Evolutionary conservation across 208 protist species (phyloP), one percentile per base, ranked within the genome.

Genomic region (Trypanosoma conorhini): DNA sequence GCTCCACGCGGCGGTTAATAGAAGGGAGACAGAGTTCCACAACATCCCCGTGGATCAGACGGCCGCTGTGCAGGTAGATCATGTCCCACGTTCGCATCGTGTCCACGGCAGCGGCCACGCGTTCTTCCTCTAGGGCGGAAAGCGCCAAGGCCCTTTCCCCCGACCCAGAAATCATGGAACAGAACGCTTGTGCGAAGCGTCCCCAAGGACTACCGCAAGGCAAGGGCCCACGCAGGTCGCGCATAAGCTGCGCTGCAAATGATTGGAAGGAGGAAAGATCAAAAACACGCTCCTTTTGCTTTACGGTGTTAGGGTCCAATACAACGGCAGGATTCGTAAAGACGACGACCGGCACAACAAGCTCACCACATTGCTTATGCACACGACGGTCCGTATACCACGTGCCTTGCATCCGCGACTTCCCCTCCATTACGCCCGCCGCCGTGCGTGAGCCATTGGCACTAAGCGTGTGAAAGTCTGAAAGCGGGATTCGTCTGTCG

Each of bases 31-130:
- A 63, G 15, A 96, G 72, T 30, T 67, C 62, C 31, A 76, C 71
- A 22, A 96, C 72, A 56, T 96, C 91, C 5, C 91, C 91, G 5
- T 82, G 87, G 35, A 92, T 50, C 26, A 93, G 62, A 8, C 72
- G 65, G 12, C 86, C 78, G 46, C 92, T 82, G 66, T 93, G 85
- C 24, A 94, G 76, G 76, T 88, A 87, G 31, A 96, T 55, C n/a
- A 92, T 63, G 51, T 96, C 91, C 89, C 91, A 96, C 26, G 91
- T 96, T 31, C 91, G 85, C 73, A 96, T 73, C 30, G 81, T 72
- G 15, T 91, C 79, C n/a, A 96, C 59, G 22, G 78, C 83, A 22
- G 63, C 42, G 15, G 78, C 67, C 3, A 96, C 76, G 51, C 72
- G 48, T 12, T 70, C 59, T 40, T 89, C 82, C 35, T 63, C 33